These are phyloP conservation scores for Myriosclerotinia scirpicola DNA, from an alignment of 2,329 filamentous ascomycete species.

Conservation along the genomic window DNA sequence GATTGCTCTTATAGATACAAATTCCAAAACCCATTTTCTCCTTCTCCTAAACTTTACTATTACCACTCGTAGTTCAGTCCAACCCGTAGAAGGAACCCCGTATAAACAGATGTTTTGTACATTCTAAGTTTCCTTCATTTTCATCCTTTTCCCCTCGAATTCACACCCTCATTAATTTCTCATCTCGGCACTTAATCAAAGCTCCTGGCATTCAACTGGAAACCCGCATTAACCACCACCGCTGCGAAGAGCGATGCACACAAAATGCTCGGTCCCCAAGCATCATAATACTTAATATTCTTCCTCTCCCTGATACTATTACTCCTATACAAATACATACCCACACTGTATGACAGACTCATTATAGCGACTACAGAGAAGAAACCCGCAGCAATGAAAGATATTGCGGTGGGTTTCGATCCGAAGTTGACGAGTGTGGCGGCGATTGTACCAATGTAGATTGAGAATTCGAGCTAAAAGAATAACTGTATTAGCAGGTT, in stretches of 20 bases:
- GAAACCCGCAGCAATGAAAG: conserved; percentile 68
- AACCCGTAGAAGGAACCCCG: not conserved
- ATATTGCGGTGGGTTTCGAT: conserved; percentile 53
- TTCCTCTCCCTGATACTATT: conserved; percentile 78
- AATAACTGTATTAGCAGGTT: conserved; percentile 1
- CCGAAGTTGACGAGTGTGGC: conserved; percentile 83
- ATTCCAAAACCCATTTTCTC: not conserved
- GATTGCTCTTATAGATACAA: not conserved
- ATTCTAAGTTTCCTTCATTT: not conserved
- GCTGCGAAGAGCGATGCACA: conserved; percentile 72
- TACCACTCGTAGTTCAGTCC: not conserved
- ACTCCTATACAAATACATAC: conserved; percentile 85
- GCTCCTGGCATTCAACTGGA: conserved; percentile 64
- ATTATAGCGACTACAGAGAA: conserved; percentile 81
- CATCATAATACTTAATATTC: conserved; percentile 90
- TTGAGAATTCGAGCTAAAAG: conserved; percentile 83
- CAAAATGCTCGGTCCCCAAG: conserved; percentile 76
- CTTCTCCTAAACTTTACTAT: not conserved
- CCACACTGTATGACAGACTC: conserved; percentile 79
- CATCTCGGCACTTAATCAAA: not conserved
- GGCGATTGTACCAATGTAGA: conserved; percentile 87
- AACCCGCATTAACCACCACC: conserved; percentile 76
- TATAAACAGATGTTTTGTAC: conserved; percentile 1
- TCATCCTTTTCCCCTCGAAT: not conserved
- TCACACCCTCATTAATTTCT: not conserved